Evolutionary conservation across 305 asterid species (phyloP), one percentile per base, ranked within the genome.

Genomic region (Solanum hybrid): DNA sequence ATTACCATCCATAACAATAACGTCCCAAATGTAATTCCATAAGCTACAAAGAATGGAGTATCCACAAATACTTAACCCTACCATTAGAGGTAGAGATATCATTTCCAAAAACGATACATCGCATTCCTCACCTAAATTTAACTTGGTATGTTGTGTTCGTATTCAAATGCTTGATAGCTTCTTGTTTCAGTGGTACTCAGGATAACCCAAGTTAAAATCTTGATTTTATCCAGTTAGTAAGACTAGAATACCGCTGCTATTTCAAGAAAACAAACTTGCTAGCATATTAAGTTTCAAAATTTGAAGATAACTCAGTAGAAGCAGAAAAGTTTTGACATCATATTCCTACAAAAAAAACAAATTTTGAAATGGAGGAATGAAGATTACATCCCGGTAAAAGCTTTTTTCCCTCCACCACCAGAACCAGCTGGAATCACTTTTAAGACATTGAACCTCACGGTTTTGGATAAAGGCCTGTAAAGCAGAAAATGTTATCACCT

Each of bases 371-470:
- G 14, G 88, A 6, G n/a, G 73, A 38, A 45, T 5, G 6, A 57
- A 20, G 24, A 5, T 85, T 34, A 57, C 76, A 84, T 51, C 22
- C 78, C 88, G 9, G 88, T 57, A 57, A 86, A 86, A 10, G 89
- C 78, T 36, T 86, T 86, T 57, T 86, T 86, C 4, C 45, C 89
- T 1, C 89, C 89, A 31, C 41, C 45, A 31, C 51, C 89, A 86
- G 89, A 91, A 41, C 93, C 93, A 81, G 92, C 93, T 65, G 93
- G 92, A 31, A 90, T 29, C 70, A 91, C 93, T 39, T 91, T 91
- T 38, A 91, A 91, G 20, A 91, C 93, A 86, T 91, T 91, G 88
- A 91, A 91, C 88, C 90, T 89, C 72, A 91, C 92, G 0, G 92
- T 91, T 89, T 91, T 92, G 29, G 93, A 92, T 86, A 92, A 73